A percentile compares a stretch with the other conserved stretches of the same genome.
phyloP scores from a whole-genome alignment of 176 grass and related monocot genomes.

The Sorghum bicolor region DNA sequence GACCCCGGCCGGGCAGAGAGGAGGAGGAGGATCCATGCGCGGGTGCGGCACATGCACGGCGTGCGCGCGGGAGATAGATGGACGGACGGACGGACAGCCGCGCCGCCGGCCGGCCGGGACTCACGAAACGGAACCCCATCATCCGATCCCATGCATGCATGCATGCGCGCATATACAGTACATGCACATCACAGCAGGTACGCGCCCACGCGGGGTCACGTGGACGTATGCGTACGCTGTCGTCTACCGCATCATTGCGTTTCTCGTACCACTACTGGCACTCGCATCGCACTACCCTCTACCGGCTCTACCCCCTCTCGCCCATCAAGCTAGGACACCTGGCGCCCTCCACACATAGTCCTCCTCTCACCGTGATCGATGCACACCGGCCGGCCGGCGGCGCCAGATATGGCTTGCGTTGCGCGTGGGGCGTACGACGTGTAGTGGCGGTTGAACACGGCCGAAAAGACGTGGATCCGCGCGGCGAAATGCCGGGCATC shows the following conservation, averaged over 20 bases:
- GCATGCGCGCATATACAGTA: no score
- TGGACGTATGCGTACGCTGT: constrained; percentile 1
- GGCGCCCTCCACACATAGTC: neutral
- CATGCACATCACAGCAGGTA: neutral
- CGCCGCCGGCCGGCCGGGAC: neutral
- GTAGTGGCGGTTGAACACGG: neutral
- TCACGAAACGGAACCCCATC: neutral
- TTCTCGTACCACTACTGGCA: neutral
- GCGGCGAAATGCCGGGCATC: neutral
- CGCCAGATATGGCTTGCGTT: no score
- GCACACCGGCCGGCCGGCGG: no score
- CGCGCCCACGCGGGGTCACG: constrained; percentile 45
- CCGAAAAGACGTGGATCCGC: neutral
- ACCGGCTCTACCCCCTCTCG: no score
- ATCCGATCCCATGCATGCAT: neutral
- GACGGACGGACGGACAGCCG: neutral
- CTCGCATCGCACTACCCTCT: no score
- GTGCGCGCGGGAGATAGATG: no score
- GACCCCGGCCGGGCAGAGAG: neutral
- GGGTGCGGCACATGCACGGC: neutral
- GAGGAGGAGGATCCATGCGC: neutral
- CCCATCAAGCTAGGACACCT: constrained; percentile 11
- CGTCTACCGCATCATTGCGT: neutral
- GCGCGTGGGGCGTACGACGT: no score
- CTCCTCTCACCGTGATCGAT: no score